Base-by-base conservation (phyloP, 257 asterid species). In the Nicotiana paniculata region DNA sequence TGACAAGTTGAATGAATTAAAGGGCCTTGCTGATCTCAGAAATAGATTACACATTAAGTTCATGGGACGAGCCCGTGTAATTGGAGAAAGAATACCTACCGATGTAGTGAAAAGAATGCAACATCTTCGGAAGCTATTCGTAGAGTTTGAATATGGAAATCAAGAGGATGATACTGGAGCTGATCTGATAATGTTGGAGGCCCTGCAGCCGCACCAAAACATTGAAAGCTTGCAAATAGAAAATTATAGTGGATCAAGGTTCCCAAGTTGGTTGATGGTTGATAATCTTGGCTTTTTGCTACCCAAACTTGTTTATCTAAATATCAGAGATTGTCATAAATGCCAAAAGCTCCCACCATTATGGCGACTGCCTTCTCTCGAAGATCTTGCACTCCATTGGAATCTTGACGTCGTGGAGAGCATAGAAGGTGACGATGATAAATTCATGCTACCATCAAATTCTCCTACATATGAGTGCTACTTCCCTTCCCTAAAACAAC, bases 201-300 rank as follows among this genome's bases (percentile, higher is more conserved):
- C 48, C 48, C 48, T 77, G 43, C 43, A 53, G 30, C 81, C 66
- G 2, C 81, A 28, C 65, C 63, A 28, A 4, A 77, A 77, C 65
- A 48, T 77, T 48, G 65, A 32, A 57, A 53, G 28, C 26, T 39
- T 77, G 28, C 9, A 9, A 57, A 77, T 77, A 13, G 15, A 3
- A 77, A 51, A 53, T 77, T 77, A 77, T 3, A 53, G 65, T 1
- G 66, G 80, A n/a, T 24, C 64, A 32, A 77, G 48, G 66, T 32
- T 53, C 35, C 81, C 81, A 57, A 77, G 48, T 77, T 76, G 65
- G 80, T 13, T 57, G 65, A 77, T 77, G 81, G 28, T 48, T 51
- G 81, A 76, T n/a, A 76, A 55, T 55, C 64, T 76, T 15, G 81
- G 61, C 15, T 17, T 51, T 76, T 48, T 55, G 21, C 28, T 76